These are phyloP conservation scores for Rubia peregrina DNA, from an alignment of 305 asterid species.

Conservation along the genomic window DNA sequence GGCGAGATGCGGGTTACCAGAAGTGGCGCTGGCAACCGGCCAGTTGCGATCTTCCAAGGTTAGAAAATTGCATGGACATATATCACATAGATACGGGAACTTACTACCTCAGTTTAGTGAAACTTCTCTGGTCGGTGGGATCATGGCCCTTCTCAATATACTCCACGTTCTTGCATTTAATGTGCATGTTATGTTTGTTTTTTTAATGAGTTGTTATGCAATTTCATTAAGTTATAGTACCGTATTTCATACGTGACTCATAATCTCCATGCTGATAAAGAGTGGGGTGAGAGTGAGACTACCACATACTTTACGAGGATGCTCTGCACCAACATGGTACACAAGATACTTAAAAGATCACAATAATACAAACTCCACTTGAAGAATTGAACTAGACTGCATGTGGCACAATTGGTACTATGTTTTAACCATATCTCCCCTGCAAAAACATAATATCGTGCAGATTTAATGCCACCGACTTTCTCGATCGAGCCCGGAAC, in stretches of 20 bases:
- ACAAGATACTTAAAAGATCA: too few species aligned
- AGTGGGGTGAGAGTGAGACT: too few species aligned
- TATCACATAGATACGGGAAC: not conserved
- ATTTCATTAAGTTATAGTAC: too few species aligned
- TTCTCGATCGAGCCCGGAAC: conserved; percentile 43
- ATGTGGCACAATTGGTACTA: too few species aligned
- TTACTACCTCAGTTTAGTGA: not conserved
- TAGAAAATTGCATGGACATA: conserved; percentile 10
- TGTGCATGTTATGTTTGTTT: not conserved
- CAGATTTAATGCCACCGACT: conserved; percentile 61
- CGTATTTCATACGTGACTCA: too few species aligned
- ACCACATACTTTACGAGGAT: too few species aligned
- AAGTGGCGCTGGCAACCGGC: conserved; percentile 90
- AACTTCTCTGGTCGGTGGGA: not conserved
- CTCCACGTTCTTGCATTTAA: not conserved
- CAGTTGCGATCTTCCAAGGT: conserved; percentile 71
- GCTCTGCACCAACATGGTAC: too few species aligned
- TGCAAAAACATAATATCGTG: not conserved
- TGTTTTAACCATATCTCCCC: not conserved
- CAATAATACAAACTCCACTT: too few species aligned
- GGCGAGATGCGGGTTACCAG: conserved; percentile 43
- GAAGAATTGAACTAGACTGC: not conserved
- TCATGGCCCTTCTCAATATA: not conserved
- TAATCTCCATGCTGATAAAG: too few species aligned
- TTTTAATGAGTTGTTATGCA: too few species aligned